Evolutionary conservation across 2,329 filamentous ascomycete genomes (phyloP), one percentile per base, ranked within the genome.

Genomic region (Penicillium sp.): DNA sequence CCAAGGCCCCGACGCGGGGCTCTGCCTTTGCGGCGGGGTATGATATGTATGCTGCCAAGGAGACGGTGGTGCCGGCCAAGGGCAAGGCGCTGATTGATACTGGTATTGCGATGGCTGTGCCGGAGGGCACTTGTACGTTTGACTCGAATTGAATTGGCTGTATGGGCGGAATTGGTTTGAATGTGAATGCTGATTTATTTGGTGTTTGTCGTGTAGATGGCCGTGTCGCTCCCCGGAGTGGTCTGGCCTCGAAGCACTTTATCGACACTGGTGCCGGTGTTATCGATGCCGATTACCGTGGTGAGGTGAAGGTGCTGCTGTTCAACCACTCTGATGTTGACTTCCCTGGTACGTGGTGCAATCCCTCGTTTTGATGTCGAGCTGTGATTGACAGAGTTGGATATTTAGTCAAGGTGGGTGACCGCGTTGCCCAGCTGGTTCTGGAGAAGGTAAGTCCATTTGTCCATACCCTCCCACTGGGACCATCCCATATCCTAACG

Each of bases 191-290:
- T 55, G 43, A 62, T 51, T n/a, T 22, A 58, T n/a, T 53, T 34
- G 14, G 17, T 47, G n/a, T n/a, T 25, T 17, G 37, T 42, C 56
- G 47, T 34, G 50, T n/a, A 94, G 91, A 98, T 75, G 94, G 94
- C 67, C 89, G 93, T 59, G 87, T 96, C 57, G 93, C 93, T 3
- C 93, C 93, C 10, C 90, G 93, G 65, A 95, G 91, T n/a, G 92
- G 92, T 50, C 88, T 96, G 38, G 94, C 94, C 2, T 84, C 88
- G 61, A 99, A 99, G 82, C 88, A 98, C 81, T 95, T 93, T 79
- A 98, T 99, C 75, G 92, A 97, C 76, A 95, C 91, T 0, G 92
- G 96, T 63, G 95, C 95, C 0, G 95, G 95, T 56, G 95, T 99
- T 65, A 98, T 99, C 70, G 95, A 99, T 77, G 93, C 94, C 37